Evolutionary conservation across 129 eudicot species (phyloP).

Genomic region (Oenanthe sinensis): DNA sequence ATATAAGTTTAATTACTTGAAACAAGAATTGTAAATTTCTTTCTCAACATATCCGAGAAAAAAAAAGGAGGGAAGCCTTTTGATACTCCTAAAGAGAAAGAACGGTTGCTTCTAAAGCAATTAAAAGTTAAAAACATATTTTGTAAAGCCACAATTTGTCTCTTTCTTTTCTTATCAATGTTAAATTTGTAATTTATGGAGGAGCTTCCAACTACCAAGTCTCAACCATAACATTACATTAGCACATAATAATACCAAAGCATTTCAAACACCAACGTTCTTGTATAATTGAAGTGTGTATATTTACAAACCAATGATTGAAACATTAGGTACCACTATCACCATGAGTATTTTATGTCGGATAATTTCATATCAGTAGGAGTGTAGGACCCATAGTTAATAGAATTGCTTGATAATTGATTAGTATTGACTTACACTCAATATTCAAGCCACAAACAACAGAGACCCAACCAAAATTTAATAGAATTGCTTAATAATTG

Average conservation of each 20-base stretch:
- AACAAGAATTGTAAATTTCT: too few species aligned
- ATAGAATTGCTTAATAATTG: background rate
- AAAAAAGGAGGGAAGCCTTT: background rate
- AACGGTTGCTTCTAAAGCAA: background rate
- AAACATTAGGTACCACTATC: background rate
- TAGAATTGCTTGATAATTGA: background rate
- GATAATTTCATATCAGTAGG: background rate
- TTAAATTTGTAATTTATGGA: background rate
- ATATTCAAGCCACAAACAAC: background rate
- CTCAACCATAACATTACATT: background rate
- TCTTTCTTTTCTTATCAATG: background rate
- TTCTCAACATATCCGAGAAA: too few species aligned
- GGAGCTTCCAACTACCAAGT: background rate
- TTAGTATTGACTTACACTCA: background rate
- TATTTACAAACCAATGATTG: too few species aligned
- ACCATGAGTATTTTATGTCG: background rate
- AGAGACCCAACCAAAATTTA: background rate
- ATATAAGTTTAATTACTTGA: background rate
- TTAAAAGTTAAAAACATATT: background rate
- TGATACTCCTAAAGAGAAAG: background rate
- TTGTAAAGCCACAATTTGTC: background rate
- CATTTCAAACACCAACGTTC: too few species aligned
- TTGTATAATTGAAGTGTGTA: background rate
- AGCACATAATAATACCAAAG: too few species aligned
- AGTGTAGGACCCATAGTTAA: background rate